A percentile compares a stretch with the other conserved stretches of the same genome.
Evolutionary conservation across 129 eudicot species (phyloP).

Genomic region (Saussurea involucrata): DNA sequence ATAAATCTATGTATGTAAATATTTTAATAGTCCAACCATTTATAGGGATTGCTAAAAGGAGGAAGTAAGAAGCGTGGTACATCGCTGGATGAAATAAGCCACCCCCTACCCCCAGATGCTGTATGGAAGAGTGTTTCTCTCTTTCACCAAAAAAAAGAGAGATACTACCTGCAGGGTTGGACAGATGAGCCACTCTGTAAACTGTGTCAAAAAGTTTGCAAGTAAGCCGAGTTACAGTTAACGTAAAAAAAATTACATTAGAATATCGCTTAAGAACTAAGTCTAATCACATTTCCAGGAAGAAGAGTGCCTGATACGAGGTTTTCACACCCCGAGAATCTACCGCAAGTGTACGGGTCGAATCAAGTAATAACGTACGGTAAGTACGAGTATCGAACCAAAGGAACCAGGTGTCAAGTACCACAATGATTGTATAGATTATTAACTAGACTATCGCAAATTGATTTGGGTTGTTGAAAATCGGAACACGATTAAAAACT

Average conservation of each 20-base stretch:
- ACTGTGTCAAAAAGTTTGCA: conserved; percentile 83
- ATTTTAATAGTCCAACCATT: neutral
- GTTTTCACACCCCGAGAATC: no score
- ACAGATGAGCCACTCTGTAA: conserved; percentile 94
- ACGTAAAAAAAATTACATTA: neutral
- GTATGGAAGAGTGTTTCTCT: conserved; percentile 57
- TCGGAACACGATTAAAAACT: no score
- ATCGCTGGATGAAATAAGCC: conserved; percentile 61
- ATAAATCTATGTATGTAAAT: neutral
- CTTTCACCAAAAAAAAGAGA: conserved; percentile 46
- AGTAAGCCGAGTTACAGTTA: conserved; percentile 40
- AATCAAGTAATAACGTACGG: no score
- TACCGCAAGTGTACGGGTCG: no score
- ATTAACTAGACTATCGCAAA: no score
- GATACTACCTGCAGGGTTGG: conserved; percentile 68
- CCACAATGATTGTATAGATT: no score
- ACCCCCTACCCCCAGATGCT: conserved; percentile 71
- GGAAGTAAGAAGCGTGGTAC: conserved; percentile 79
- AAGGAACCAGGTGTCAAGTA: no score
- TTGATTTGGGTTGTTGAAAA: no score
- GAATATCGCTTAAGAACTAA: neutral
- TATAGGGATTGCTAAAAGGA: conserved; percentile 86
- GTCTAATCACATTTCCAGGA: conserved; percentile 41
- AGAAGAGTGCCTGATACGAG: conserved; percentile 64
- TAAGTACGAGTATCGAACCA: no score